Base-by-base conservation (phyloP, 768 basidiomycete genomes). In the Termitomyces sp. region DNA sequence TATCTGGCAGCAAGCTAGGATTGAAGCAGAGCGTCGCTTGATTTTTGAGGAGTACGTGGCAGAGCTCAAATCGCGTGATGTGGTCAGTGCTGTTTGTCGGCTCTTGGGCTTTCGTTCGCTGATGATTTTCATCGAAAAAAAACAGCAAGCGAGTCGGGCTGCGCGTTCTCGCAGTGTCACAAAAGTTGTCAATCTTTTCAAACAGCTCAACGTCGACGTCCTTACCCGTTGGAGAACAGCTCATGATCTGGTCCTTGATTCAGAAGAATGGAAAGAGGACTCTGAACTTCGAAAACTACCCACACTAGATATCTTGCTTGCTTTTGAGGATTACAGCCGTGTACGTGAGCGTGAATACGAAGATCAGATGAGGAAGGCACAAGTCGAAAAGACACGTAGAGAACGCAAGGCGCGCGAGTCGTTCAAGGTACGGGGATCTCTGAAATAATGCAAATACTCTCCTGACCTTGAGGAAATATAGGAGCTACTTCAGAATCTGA, bases 311-410 rank as follows among this genome's bases (percentile, higher is more conserved):
- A 90, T 98, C 58, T 78, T 99, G 24, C 82, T 91, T 37, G 90
- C 93, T 0, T 98, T 94, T 64, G 97, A 99, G 69, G 94, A 95
- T 68, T 95, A 95, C 68, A 90, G 92, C 58, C 84, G 89, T 56
- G 86, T 93, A 16, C 83, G 92, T 34, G 94, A 98, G 72, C 81
- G 90, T 54, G 94, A 96, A 68, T 92, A 92, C 62, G 93, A 96
- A 57, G 92, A 95, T 62, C 86, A 92, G 66, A 86, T 85, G 75
- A 79, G 90, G 26, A 81, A 88, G 59, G 73, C 82, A 5, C 87
- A 92, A 61, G 88, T 94, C 12, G 91, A 94, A 66, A 91, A 91
- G 70, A 84, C 86, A 0, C 78, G 94, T 55, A 84, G 80, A 64
- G 94, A 94, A 64, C 78, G 97, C 60, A 96, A 94, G 71, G 89